Evolutionary conservation across 176 grass and related monocot genomes (phyloP).

Genomic region (Lolium perenne): DNA sequence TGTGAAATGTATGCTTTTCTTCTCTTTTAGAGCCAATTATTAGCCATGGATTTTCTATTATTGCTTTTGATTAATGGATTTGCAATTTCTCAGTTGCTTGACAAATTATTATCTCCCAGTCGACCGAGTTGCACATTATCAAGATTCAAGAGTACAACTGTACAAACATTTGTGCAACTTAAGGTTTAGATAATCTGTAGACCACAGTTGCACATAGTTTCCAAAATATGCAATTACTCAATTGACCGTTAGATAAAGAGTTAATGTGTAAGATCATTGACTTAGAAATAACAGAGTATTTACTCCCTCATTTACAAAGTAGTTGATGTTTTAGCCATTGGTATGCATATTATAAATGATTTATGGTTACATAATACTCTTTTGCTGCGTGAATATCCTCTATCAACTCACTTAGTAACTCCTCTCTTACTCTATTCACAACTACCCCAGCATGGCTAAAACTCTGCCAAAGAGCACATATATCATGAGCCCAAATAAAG

Average conservation of each 20-base stretch:
- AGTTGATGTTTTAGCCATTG: neutral
- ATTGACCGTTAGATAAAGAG: neutral
- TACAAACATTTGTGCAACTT: neutral
- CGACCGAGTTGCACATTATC: neutral
- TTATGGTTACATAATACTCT: neutral
- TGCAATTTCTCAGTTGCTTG: neutral
- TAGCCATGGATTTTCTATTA: neutral
- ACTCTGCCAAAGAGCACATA: conserved; percentile 61
- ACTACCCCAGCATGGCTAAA: too few species aligned
- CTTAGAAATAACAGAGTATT: neutral
- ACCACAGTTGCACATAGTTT: neutral
- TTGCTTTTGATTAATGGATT: conserved; percentile 19
- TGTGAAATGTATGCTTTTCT: conserved; percentile 10
- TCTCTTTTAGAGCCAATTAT: neutral
- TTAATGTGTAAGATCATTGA: neutral
- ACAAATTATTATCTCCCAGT: neutral
- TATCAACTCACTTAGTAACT: neutral
- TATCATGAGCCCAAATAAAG: conserved; percentile 23
- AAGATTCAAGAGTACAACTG: neutral
- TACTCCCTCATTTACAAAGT: neutral
- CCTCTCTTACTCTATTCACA: neutral
- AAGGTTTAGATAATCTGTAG: neutral
- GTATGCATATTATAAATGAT: neutral
- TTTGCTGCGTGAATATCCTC: neutral
- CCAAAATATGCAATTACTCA: neutral